Evolutionary conservation across 1,284 basidiomycete genomes (phyloP).

Genomic region (Anthracocystis walkeri): DNA sequence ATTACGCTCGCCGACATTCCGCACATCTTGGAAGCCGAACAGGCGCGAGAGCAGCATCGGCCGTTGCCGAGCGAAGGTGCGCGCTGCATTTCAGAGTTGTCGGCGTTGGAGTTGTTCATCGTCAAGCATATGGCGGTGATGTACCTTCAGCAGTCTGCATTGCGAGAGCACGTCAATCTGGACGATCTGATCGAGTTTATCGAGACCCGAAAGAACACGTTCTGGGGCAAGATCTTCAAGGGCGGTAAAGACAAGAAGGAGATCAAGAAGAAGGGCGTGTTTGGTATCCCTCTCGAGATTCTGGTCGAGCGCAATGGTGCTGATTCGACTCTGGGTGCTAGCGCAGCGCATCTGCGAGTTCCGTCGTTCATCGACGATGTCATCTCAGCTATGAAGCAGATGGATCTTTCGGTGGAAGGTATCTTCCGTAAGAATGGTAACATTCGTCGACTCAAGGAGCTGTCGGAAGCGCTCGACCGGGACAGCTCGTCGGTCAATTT

Average conservation of each 20-base stretch:
- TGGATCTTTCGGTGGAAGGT: constrained; percentile 99
- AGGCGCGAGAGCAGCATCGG: constrained; percentile 85
- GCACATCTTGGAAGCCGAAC: constrained; percentile 88
- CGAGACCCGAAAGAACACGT: constrained; percentile 90
- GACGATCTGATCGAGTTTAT: constrained; percentile 95
- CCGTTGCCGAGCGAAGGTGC: constrained; percentile 78
- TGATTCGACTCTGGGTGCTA: constrained; percentile 90
- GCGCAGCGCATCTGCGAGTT: constrained; percentile 85
- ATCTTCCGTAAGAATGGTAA: constrained; percentile 99
- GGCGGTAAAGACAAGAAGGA: constrained; percentile 80
- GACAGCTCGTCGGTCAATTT: constrained; percentile 86
- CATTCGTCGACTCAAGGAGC: constrained; percentile 88
- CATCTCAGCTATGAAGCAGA: constrained; percentile 96
- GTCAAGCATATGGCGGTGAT: constrained; percentile 92
- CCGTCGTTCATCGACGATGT: constrained; percentile 98
- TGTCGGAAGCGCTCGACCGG: constrained; percentile 91
- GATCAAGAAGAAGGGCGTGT: constrained; percentile 75
- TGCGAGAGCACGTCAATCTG: constrained; percentile 80
- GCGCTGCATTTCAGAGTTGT: constrained; percentile 85
- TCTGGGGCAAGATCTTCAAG: constrained; percentile 98
- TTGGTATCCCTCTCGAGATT: constrained; percentile 91
- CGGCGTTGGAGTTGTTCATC: constrained; percentile 85
- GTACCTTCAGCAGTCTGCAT: constrained; percentile 78
- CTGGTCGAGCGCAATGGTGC: constrained; percentile 95
- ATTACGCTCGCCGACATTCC: constrained; percentile 97